Conservation (phyloP, 495 filamentous ascomycete genomes). For the Aspergillus kassunensis region DNA sequence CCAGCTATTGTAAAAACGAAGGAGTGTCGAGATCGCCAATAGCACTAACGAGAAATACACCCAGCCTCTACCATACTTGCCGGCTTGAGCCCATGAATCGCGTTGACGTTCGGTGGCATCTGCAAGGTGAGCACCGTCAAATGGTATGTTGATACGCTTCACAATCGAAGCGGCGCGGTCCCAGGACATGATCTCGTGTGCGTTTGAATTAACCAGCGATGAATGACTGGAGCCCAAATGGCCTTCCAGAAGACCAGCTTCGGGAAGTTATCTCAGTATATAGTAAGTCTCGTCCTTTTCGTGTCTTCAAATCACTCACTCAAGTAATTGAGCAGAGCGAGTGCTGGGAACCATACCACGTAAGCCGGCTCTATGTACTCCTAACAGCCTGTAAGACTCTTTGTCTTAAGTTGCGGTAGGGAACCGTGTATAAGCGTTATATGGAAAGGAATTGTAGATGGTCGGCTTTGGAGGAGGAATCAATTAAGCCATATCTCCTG, state of each 20-base stretch:
- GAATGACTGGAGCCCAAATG: not conserved
- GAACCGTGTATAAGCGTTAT: not conserved
- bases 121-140: slow-evolving; percentile 63
- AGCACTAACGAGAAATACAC: slow-evolving; percentile 79
- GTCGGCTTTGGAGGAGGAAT: slow-evolving; percentile 2
- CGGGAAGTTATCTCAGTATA: not conserved
- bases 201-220: not conserved
- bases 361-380: not conserved
- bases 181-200: slow-evolving; percentile 10
- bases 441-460: not conserved
- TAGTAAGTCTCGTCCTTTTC: not conserved
- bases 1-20: slow-evolving; percentile 79
- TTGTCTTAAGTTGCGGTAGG: not conserved
- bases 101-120: slow-evolving; percentile 68
- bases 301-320: not conserved
- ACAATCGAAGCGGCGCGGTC: slow-evolving; percentile 41
- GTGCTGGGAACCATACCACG: slow-evolving; percentile 1
- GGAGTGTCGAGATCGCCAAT: slow-evolving; percentile 54
- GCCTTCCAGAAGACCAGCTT: slow-evolving; percentile 7
- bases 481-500: slow-evolving; percentile 1
- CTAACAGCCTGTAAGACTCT: not conserved
- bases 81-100: slow-evolving; percentile 76
- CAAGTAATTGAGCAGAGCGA: slow-evolving; percentile 4
- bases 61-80: slow-evolving; percentile 84
- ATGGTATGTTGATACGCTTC: slow-evolving; percentile 71